These are phyloP conservation scores for Diaporthe vaccinii DNA, from an alignment of 2,329 filamentous ascomycete species.

Conservation along the genomic window DNA sequence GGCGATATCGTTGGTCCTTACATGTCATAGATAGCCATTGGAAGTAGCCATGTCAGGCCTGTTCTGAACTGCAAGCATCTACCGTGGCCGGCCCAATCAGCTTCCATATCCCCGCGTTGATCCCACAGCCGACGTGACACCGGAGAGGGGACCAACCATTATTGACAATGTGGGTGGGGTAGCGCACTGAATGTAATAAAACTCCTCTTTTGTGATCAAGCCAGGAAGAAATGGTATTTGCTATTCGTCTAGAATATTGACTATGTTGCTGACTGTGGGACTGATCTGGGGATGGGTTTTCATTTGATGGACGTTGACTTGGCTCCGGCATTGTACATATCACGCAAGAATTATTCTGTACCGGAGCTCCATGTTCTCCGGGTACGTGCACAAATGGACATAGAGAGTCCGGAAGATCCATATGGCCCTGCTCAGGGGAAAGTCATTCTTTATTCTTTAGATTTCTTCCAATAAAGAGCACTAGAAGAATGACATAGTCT, in stretches of 20 bases:
- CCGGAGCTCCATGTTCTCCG: background rate
- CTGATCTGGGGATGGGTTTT: background rate
- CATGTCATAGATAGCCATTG: background rate
- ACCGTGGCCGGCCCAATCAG: background rate
- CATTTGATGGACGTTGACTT: background rate
- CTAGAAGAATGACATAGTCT: no score
- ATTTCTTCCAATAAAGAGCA: no score
- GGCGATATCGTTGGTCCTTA: background rate
- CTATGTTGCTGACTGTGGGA: background rate
- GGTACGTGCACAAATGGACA: no score
- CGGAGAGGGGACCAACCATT: background rate
- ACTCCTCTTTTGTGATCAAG: background rate
- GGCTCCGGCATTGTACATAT: background rate
- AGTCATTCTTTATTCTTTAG: no score
- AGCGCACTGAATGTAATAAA: background rate
- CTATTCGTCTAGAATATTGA: background rate
- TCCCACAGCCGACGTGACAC: background rate
- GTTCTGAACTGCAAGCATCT: background rate
- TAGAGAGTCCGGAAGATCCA: no score
- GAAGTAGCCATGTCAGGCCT: background rate
- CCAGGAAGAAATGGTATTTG: background rate
- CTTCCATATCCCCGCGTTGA: background rate
- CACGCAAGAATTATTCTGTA: background rate
- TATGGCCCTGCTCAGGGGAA: no score
- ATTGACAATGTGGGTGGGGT: background rate